A percentile compares a stretch with the other conserved stretches of the same genome.
phyloP scores from a whole-genome alignment of 441 rosid species.

The Erysimum cheiri region DNA sequence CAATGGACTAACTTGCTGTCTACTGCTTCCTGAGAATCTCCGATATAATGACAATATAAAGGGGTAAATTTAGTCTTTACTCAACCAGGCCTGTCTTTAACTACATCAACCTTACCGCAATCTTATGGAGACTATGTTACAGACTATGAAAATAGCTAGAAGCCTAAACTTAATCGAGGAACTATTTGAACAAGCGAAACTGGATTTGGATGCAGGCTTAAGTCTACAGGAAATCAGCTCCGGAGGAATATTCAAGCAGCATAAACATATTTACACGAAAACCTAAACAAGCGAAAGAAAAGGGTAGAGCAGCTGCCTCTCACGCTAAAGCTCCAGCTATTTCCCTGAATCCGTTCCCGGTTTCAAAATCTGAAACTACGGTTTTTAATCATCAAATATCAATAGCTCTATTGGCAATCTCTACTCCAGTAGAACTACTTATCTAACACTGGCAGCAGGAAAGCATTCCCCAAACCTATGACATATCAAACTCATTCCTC shows the following conservation, averaged over 20 bases:
- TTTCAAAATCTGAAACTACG: neutral
- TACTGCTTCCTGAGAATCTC: conserved; percentile 16
- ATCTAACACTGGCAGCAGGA: conserved; percentile 1
- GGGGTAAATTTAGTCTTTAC: conserved; percentile 4
- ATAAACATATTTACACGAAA: conserved; percentile 1
- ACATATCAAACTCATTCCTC: conserved; percentile 8
- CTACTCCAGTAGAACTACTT: neutral
- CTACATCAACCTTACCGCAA: neutral
- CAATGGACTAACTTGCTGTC: neutral
- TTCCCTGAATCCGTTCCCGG: neutral
- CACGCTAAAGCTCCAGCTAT: neutral
- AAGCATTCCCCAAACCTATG: neutral
- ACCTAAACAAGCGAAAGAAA: neutral
- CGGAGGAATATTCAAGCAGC: conserved; percentile 5
- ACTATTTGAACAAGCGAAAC: conserved; percentile 12
- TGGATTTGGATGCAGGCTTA: conserved; percentile 13
- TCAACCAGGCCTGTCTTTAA: conserved; percentile 16
- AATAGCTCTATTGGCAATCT: neutral
- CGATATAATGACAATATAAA: conserved; percentile 9
- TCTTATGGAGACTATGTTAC: neutral
- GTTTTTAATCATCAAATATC: conserved; percentile 9
- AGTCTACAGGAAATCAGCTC: neutral
- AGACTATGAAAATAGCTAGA: conserved; percentile 2
- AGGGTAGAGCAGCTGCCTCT: conserved; percentile 11
- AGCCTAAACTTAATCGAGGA: neutral